phyloP scores from a whole-genome alignment of 768 basidiomycete genomes.

The Boletus tylopilopsis region DNA sequence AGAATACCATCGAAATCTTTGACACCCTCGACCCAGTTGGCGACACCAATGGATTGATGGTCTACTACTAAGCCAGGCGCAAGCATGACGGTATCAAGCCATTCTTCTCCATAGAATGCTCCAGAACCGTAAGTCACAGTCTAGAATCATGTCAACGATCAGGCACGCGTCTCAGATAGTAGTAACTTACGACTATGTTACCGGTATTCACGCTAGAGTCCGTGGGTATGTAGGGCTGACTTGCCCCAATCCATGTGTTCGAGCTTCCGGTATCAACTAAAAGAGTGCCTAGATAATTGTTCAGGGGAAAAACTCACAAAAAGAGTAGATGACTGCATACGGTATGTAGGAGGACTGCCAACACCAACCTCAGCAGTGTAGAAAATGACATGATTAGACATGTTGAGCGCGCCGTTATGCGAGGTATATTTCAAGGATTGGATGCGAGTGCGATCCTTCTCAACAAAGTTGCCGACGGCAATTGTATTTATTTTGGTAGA shows the following conservation, averaged over 20 bases:
- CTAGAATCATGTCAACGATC: neutral
- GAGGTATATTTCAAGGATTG: conserved; percentile 3
- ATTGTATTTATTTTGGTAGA: conserved; percentile 7
- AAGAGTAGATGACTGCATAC: conserved; percentile 14
- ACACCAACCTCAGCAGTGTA: conserved; percentile 31
- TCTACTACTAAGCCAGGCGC: neutral
- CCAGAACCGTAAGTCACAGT: conserved; percentile 2
- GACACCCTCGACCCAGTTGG: conserved; percentile 11
- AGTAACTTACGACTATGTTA: conserved; percentile 16
- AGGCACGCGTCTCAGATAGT: neutral
- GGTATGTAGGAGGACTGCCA: conserved; percentile 25
- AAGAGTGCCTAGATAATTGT: conserved; percentile 19
- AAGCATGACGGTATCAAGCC: conserved; percentile 14
- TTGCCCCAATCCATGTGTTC: conserved; percentile 32
- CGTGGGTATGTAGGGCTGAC: conserved; percentile 14
- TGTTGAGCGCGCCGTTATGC: neutral
- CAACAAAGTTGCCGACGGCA: conserved; percentile 13
- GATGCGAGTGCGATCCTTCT: conserved; percentile 21
- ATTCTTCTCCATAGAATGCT: conserved; percentile 10
- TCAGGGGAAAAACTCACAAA: neutral
- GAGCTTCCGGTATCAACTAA: conserved; percentile 33
- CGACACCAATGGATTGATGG: conserved; percentile 36
- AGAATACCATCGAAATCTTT: conserved; percentile 41
- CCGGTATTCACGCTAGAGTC: conserved; percentile 19
- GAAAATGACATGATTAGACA: conserved; percentile 21